A percentile compares a stretch with the other conserved stretches of the same genome.
These are phyloP conservation scores for Brassica nigra DNA, from an alignment of 345 rosid species.

Conservation along the genomic window DNA sequence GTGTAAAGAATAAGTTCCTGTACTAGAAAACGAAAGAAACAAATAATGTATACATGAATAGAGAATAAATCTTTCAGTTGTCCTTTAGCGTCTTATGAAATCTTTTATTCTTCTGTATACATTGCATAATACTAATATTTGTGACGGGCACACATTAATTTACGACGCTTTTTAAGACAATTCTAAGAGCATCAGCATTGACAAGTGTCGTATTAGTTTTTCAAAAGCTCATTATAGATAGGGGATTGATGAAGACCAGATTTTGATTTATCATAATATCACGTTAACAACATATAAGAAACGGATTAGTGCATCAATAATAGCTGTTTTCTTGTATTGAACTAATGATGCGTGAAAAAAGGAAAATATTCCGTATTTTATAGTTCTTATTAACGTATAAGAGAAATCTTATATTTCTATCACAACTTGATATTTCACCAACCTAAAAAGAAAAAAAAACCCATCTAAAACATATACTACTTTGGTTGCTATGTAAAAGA, in stretches of 20 bases:
- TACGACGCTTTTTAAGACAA: not conserved
- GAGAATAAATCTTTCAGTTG: not conserved
- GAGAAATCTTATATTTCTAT: not conserved
- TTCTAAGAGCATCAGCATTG: not conserved
- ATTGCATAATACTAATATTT: not conserved
- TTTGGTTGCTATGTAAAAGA: not conserved
- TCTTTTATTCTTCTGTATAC: not conserved
- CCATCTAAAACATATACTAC: not conserved
- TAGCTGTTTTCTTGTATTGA: conserved; percentile 1
- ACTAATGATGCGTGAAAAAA: not conserved
- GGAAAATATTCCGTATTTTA: not conserved
- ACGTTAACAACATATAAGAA: not conserved
- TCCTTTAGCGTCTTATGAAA: not conserved
- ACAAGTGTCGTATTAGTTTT: no score
- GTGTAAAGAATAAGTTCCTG: not conserved
- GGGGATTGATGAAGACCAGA: not conserved
- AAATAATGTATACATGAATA: not conserved
- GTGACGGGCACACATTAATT: not conserved
- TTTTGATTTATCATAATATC: not conserved
- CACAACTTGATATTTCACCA: conserved; percentile 19
- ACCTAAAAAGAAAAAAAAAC: not conserved
- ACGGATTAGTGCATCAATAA: not conserved
- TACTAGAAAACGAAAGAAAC: not conserved
- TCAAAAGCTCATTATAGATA: not conserved
- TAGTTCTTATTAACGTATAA: not conserved